Base-by-base conservation (phyloP, 1,284 basidiomycete genomes). In the Flammula alnicola region DNA sequence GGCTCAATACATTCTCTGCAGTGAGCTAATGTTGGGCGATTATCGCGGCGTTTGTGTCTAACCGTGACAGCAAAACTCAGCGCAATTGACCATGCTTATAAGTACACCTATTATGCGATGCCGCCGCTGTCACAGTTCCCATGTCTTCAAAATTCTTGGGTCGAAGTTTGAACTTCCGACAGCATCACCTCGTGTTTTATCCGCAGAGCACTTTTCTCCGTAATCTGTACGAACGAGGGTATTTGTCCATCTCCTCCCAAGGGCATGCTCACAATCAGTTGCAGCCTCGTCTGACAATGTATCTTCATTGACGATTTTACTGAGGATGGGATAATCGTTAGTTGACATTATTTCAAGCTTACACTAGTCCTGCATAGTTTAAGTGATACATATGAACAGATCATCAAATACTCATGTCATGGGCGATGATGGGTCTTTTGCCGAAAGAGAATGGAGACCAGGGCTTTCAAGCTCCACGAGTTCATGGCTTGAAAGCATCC, bases 341-440 rank as follows among this genome's bases (percentile, higher is more conserved):
- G n/a, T n/a, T n/a, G n/a, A n/a, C n/a, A n/a, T n/a, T n/a, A n/a
- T n/a, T n/a, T n/a, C n/a, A n/a, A n/a, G n/a, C n/a, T n/a, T n/a
- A n/a, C n/a, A n/a, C n/a, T n/a, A 39, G 22, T 25, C 23, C 27
- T 39, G 37, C 27, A n/a, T n/a, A 39, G 27, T 26, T 39, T 22
- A 39, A 39, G 37, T 9, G 17, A 25, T 17, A 36, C 16, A 36
- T 19, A 36, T 36, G 33, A 36, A 36, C 3, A 19, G 33, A n/a
- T 19, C 44, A 54, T 56, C 54, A 56, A 52, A 56, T 52, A 56
- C 57, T 36, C 57, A 58, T 58, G 54, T 52, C 57, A 58, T 47
- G 39, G 39, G 50, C 50, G 46, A 41, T 52, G 44, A 47, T 47
- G 51, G 44, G 49, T 48, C 45, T 26, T 49, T 42, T 55, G 46